Evolutionary conservation across 192 early-diverging fungal genomes (phyloP), one percentile per base, ranked within the genome.

Genomic region (Umbelopsis ramanniana): DNA sequence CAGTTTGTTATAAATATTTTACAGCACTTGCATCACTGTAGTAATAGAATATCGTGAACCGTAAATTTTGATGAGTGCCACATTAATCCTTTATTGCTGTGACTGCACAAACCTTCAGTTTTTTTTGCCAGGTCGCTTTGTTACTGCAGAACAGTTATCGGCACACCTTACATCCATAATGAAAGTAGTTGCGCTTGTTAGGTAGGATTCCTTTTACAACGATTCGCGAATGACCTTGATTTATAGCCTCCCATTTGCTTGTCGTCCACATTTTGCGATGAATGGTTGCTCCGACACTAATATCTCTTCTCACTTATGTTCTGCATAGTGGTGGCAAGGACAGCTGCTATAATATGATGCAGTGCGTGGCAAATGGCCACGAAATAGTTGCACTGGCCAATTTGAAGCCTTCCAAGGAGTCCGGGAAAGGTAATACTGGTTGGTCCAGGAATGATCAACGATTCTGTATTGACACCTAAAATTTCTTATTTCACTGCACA

Each of bases 381-480:
- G 88, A 95, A 45, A 89, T 99, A 46, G 89, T 96, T 24, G 97
- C 96, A 0, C 81, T 99, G 2, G 98, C 95, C 0, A 98, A 99
- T 79, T 80, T 97, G 33, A 90, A 91, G 69, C 96, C 97, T 35
- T 83, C 89, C 17, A 71, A 73, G n/a, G 69, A 66, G 17, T 80
- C 79, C 1, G 85, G 81, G 2, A 90, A 90, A 87, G 91, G 93
- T 89, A 43, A 43, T 29, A 29, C 29, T 43, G 40, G 1, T 11
- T 75, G 38, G 5, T 22, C 7, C n/a, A 53, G n/a, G 23, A 21
- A 26, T 33, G 23, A 45, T 19, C 4, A 38, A 4, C 29, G 14
- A 29, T 29, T 29, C 29, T 29, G 29, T 29, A 1, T 29, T 3
- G 67, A 23, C 22, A 78, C 46, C 2, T 22, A 6, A 37, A 29